Evolutionary conservation across 106 monocot species (phyloP).

Genomic region (Posidonia australis): DNA sequence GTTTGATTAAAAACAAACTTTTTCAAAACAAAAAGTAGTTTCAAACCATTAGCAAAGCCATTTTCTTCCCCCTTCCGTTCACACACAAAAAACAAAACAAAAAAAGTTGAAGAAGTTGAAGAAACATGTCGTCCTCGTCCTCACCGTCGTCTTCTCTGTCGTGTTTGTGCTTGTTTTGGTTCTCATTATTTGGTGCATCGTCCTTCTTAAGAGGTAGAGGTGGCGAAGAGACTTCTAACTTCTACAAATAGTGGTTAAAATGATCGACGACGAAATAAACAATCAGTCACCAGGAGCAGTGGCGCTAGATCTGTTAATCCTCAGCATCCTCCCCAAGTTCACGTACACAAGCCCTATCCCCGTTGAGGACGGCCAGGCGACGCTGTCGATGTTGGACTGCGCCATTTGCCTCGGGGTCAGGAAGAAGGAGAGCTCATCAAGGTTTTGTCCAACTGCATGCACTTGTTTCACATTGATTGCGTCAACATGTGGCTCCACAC

Average conservation of each 20-base stretch:
- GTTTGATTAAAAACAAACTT: too few species aligned
- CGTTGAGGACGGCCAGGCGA: too few species aligned
- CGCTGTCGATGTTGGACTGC: constrained; percentile 1
- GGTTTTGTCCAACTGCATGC: constrained; percentile 30
- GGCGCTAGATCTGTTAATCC: background rate
- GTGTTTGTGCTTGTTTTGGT: too few species aligned
- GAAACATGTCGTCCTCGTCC: background rate
- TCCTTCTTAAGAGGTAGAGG: background rate
- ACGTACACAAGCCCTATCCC: background rate
- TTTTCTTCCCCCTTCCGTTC: too few species aligned
- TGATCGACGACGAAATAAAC: background rate
- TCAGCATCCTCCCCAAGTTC: constrained; percentile 3
- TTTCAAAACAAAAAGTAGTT: too few species aligned
- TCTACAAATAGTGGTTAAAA: background rate
- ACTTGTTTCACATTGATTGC: constrained; percentile 40
- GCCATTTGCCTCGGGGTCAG: constrained; percentile 24
- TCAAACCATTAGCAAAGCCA: too few species aligned
- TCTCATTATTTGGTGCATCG: background rate
- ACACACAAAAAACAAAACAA: too few species aligned
- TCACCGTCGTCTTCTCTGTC: background rate
- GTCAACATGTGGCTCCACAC: constrained; percentile 46
- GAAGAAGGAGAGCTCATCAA: constrained; percentile 33
- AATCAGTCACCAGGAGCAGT: too few species aligned
- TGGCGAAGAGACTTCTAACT: background rate
- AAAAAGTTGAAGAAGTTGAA: constrained; percentile 1